Evolutionary conservation across 257 asterid species (phyloP), one percentile per base, ranked within the genome.

Genomic region (Penstemon eatonii): DNA sequence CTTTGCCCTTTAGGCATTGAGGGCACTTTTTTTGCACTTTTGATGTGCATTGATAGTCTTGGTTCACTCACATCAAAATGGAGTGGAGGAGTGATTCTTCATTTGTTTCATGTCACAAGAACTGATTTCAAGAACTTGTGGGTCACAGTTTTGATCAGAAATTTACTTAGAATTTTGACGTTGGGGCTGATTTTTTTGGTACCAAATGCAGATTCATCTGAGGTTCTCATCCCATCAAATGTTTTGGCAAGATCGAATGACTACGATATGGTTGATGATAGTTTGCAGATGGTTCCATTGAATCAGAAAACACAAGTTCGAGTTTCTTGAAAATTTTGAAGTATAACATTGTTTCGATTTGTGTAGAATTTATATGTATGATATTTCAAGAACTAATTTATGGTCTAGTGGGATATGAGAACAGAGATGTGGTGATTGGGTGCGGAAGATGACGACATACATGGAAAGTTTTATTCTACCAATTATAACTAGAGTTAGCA

Each of bases 1-100:
- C 72, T 89, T 2, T 84, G 84, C 53, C 94, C 88, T 41, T 12
- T 65, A 15, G 96, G 96, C 42, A 89, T 89, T 11, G 94, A 89
- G 76, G 96, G 94, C 47, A 86, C 90, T 0, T 89, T 86, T 62
- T 89, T 89, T 25, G 90, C 95, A 0, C 74, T 89, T 18, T 63
- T 89, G 67, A 89, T 85, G 90, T 81, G 90, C 73, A 86, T 86
- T 25, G 95, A 85, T 56, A 87, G 88, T 60, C 70, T 85, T 4
- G 91, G 91, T 0, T 18, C 78, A 3, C 87, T 89, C 5, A 76
- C 83, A 11, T 76, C 96, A 5, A 84, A 86, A 63, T 83, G 79
- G 80, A 87, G 84, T 2, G 91, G 96, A 0, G 96, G 91, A n/a
- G 41, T 89, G 47, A 64, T 89, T 37, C 81, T 89, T 47, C 88